These are phyloP conservation scores for Prosopis cineraria DNA, from an alignment of 306 rosid species.

Conservation along the genomic window DNA sequence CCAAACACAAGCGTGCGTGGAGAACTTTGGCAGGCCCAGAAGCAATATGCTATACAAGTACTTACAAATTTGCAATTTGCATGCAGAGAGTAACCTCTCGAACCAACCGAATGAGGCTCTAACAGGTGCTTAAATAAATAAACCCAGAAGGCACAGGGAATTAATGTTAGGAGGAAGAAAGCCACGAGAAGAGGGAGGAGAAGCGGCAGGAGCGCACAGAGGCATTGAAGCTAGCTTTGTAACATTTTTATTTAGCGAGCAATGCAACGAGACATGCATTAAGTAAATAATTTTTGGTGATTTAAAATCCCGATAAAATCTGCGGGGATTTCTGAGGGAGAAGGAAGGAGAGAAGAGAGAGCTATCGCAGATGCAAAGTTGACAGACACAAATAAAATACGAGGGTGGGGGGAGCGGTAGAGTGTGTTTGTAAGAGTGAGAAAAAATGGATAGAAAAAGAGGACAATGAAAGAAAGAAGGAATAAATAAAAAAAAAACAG, in stretches of 20 bases:
- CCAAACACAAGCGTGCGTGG: not conserved
- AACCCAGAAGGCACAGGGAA: constrained; percentile 27
- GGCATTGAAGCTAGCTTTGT: no score
- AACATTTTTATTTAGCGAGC: no score
- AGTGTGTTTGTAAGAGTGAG: no score
- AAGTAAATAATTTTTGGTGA: not conserved
- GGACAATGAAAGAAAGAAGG: not conserved
- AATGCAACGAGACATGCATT: no score
- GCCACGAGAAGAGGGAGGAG: not conserved
- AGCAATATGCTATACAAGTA: not conserved
- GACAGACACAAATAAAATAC: no score
- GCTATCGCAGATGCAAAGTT: no score
- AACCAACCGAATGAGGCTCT: constrained; percentile 30
- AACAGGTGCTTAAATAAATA: no score
- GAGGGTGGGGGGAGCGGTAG: no score
- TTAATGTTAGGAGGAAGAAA: constrained; percentile 31
- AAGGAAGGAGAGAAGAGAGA: not conserved
- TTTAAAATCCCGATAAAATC: constrained; percentile 35
- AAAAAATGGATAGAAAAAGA: not conserved
- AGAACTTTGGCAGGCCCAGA: not conserved
- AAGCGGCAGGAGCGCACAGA: not conserved
- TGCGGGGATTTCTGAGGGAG: constrained; percentile 12
- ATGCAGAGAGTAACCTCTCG: no score
- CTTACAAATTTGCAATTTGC: constrained; percentile 9
- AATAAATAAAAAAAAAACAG: not conserved